phyloP scores from a whole-genome alignment of 768 basidiomycete genomes.

The Rhodotorula sphaerocarpa region DNA sequence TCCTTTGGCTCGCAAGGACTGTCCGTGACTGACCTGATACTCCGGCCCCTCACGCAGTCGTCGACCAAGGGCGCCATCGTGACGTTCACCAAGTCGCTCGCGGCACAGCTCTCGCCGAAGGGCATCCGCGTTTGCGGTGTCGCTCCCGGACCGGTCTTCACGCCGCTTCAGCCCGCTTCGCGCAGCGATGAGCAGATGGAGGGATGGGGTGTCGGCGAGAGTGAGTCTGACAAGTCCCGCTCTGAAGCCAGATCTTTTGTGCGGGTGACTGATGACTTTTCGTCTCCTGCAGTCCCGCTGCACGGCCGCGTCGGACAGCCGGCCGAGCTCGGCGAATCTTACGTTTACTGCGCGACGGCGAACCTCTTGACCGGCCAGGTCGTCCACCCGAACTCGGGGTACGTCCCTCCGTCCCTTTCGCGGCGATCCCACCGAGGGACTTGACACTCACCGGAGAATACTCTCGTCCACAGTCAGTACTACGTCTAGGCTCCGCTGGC shows the following conservation, averaged over 20 bases:
- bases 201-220: slow-evolving; percentile 44
- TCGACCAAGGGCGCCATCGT: slow-evolving; percentile 55
- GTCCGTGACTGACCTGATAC: slow-evolving; percentile 38
- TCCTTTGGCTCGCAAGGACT: neutral
- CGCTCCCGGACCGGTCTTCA: slow-evolving; percentile 54
- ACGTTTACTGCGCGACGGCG: slow-evolving; percentile 28
- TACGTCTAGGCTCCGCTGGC: too few species aligned
- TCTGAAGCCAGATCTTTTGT: neutral
- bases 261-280: neutral
- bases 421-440: too few species aligned
- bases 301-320: slow-evolving; percentile 41
- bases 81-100: slow-evolving; percentile 54
- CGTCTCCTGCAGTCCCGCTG: too few species aligned
- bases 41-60: slow-evolving; percentile 49
- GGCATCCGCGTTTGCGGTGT: slow-evolving; percentile 55
- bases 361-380: slow-evolving; percentile 13
- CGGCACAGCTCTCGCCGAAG: slow-evolving; percentile 52
- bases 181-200: slow-evolving; percentile 55
- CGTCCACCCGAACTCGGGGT: slow-evolving; percentile 33
- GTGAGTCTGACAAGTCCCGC: neutral
- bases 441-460: too few species aligned
- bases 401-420: too few species aligned
- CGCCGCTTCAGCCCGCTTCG: slow-evolving; percentile 55
- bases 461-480: too few species aligned
- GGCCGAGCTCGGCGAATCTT: slow-evolving; percentile 29